Conservation (phyloP, 2,329 filamentous ascomycete genomes). For the Grosmannia clavigera region DNA sequence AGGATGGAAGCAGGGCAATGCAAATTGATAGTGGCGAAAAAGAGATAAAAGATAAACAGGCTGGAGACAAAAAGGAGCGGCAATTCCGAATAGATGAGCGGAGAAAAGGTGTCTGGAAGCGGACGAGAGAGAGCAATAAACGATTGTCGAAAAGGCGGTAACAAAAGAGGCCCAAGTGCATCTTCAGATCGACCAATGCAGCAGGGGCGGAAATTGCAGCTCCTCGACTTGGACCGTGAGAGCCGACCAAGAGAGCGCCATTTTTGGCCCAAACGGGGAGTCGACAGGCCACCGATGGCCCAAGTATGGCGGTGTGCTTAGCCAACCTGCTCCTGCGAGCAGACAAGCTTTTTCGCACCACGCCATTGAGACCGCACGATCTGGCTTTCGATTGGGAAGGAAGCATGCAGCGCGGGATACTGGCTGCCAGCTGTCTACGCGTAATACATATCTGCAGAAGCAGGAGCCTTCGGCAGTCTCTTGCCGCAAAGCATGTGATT, state of each 20-base stretch:
- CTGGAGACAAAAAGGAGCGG: no score
- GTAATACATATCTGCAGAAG: no score
- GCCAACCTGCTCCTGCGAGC: not conserved
- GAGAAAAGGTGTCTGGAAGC: not conserved
- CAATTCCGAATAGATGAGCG: constrained; percentile 20
- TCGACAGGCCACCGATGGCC: not conserved
- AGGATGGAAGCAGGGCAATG: not conserved
- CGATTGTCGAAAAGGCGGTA: not conserved
- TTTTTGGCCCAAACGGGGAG: not conserved
- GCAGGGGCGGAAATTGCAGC: not conserved
- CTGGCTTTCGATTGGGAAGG: not conserved
- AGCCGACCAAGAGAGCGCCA: not conserved
- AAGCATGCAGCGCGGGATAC: no score
- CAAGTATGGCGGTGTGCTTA: not conserved
- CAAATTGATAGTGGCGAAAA: not conserved
- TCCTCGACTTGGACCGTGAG: not conserved
- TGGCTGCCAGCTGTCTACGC: no score
- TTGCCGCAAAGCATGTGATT: not conserved
- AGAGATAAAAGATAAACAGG: not conserved
- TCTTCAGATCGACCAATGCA: not conserved
- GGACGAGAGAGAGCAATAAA: not conserved
- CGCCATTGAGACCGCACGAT: not conserved
- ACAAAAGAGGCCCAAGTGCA: not conserved
- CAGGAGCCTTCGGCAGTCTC: not conserved
- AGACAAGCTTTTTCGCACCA: not conserved